Base-by-base conservation (phyloP, 345 rosid species). In the Arabis hirsuta region DNA sequence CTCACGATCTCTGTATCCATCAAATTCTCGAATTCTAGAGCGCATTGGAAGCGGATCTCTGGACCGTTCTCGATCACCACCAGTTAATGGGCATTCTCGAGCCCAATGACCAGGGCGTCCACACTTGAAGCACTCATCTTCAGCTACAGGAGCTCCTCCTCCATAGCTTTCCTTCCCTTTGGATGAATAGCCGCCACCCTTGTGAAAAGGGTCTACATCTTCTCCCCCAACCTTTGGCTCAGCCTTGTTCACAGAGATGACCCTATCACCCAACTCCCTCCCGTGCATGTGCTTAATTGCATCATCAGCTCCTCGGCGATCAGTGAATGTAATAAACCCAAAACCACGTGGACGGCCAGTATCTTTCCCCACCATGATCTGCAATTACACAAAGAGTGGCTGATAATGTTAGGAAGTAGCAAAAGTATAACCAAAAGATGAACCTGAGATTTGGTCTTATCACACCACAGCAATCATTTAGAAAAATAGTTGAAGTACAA, bases 31-130 rank as follows among this genome's bases (percentile, higher is more conserved):
- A 76, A 81, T 74, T 78, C 96, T 85, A 65, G 94, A 82, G 26
- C 77, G 88, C 6, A 90, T 67, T 46, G 96, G 55, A 54, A 84
- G 69, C 5, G 84, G 62, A 60, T 83, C 82, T 12, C 87, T 87
- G 70, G 57, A 71, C 5, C 83, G 82, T 50, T 83, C 91, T 73
- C 87, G 83, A 48, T 82, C 86, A 68, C 89, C 80, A 79, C 80
- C 96, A 81, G 82, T 84, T 36, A 92, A 83, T 68, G 96, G 88
- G 78, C 98, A 93, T 52, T 91, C 96, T 36, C 98, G 83, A 48
- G 96, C 98, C 98, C 96, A 90, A 54, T 93, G 98, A 46, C 97
- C 97, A 12, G 61, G 73, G 32, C 92, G 87, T 58, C 98, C 97
- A 46, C 98, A 91, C 79, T 87, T 90, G 79, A 84, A 93, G 83